Evolutionary conservation across 495 filamentous ascomycete genomes (phyloP).

Genomic region (Trypethelium eluteriae): DNA sequence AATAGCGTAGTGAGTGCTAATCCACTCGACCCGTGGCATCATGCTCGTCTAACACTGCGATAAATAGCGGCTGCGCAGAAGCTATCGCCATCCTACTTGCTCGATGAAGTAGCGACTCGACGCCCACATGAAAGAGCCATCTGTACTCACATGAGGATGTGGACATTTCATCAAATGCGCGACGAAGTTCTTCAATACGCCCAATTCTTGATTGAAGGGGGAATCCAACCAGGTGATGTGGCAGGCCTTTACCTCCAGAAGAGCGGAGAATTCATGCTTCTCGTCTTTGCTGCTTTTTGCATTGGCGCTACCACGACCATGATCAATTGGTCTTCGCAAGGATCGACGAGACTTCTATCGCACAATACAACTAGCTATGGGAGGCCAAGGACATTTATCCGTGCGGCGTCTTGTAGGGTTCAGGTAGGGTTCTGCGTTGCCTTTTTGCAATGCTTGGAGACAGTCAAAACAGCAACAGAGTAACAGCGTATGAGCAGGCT

Average conservation of each 20-base stretch:
- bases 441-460: not conserved
- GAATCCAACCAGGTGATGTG: constrained; percentile 57
- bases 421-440: not conserved
- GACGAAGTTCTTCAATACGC: constrained; percentile 54
- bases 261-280: constrained; percentile 58
- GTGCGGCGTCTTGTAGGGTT: not conserved
- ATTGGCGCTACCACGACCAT: constrained; percentile 61
- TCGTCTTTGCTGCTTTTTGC: constrained; percentile 53
- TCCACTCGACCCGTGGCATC: not conserved
- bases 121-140: constrained; percentile 45
- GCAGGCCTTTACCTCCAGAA: constrained; percentile 66
- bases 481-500: not conserved
- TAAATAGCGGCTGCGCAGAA: constrained; percentile 42
- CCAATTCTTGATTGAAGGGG: constrained; percentile 53
- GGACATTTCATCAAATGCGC: constrained; percentile 50
- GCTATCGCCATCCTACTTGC: constrained; percentile 56
- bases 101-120: constrained; percentile 47
- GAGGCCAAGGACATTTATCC: not conserved
- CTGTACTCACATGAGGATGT: constrained; percentile 52
- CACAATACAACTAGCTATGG: not conserved
- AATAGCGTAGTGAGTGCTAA: constrained; percentile 8
- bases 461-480: not conserved
- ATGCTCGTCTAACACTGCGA: not conserved
- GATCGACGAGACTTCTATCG: not conserved
- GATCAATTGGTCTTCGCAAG: constrained; percentile 35